Base-by-base conservation (phyloP, 768 basidiomycete species). In the Boletus bicolor region DNA sequence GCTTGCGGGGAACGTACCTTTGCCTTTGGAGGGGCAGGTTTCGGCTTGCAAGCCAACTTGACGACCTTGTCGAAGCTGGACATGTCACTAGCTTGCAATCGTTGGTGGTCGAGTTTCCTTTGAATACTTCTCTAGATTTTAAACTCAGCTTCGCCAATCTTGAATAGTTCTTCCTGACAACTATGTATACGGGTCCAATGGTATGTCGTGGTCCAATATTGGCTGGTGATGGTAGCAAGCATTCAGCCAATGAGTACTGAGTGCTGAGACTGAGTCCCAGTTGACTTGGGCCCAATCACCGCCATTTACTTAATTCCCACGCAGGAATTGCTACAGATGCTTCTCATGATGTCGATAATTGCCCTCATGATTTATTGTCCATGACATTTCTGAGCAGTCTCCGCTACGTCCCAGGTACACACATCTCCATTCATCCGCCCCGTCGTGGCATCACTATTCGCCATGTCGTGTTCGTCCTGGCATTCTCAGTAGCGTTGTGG, bases 21-120 rank as follows among this genome's bases (percentile, higher is more conserved):
- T 60, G 93, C 75, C 76, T 99, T 99, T 58, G 97, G 97, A 2
- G 92, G 86, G 2, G 93, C 92, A 44, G 91, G 85, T 77, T 98
- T 98, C 54, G 95, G 92, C 80, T 98, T 98, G 76, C 94, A 98
- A 14, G 96, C 97, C 69, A 92, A 76, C 76, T 96, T 97, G 64
- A 98, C 90, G 67, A 90, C 86, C 79, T 98, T 91, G 78, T 91
- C 89, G 73, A 81, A 89, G 74, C 85, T 86, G 64, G 88, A 86
- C 86, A 87, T 87, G 53, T 35, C 49, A 37, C 46, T 35, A 24
- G 0, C 48, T 21, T 17, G 53, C 36, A 21, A 49, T 55, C 54
- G 53, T 10, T 41, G 46, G 17, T 30, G 41, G 43, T 35, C 39
- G 19, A 44, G 46, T 57, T 46, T 59, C 51, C 53, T 34, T 34